These are phyloP conservation scores for Helicocarpus griseus DNA, from an alignment of 2,329 filamentous ascomycete genomes.

Conservation along the genomic window DNA sequence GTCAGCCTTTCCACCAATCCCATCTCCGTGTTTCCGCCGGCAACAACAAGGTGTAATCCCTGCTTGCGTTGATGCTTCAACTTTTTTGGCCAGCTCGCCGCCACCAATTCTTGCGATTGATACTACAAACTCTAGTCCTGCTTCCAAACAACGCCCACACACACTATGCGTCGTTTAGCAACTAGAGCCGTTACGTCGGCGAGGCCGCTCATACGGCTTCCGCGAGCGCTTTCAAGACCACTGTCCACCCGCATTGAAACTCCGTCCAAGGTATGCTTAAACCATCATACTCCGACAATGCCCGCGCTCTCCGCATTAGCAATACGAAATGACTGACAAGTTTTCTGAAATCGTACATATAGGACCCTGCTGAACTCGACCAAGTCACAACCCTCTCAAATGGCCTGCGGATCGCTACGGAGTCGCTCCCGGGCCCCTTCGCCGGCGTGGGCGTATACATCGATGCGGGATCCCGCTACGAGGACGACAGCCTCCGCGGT, in stretches of 20 bases:
- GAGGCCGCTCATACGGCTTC: constrained; percentile 25
- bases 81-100: too few species aligned
- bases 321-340: background rate
- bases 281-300: background rate
- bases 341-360: background rate
- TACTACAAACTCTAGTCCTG: background rate
- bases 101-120: too few species aligned
- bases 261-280: constrained; percentile 23
- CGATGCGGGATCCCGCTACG: constrained; percentile 89
- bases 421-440: constrained; percentile 89
- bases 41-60: too few species aligned
- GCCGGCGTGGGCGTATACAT: constrained; percentile 92
- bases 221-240: constrained; percentile 26
- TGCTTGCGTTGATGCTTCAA: background rate
- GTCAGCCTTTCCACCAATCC: background rate
- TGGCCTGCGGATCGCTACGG: constrained; percentile 87
- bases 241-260: constrained; percentile 27
- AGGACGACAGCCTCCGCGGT: constrained; percentile 73
- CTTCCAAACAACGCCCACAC: background rate
- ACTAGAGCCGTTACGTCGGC: constrained; percentile 30
- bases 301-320: background rate
- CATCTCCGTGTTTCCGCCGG: too few species aligned
- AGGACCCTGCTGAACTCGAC: constrained; percentile 82
- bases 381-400: constrained; percentile 81
- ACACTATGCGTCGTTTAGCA: constrained; percentile 31